These are phyloP conservation scores for Globisporangium ultimum DNA, from an alignment of 352 stramenopile genomes.

Conservation along the genomic window DNA sequence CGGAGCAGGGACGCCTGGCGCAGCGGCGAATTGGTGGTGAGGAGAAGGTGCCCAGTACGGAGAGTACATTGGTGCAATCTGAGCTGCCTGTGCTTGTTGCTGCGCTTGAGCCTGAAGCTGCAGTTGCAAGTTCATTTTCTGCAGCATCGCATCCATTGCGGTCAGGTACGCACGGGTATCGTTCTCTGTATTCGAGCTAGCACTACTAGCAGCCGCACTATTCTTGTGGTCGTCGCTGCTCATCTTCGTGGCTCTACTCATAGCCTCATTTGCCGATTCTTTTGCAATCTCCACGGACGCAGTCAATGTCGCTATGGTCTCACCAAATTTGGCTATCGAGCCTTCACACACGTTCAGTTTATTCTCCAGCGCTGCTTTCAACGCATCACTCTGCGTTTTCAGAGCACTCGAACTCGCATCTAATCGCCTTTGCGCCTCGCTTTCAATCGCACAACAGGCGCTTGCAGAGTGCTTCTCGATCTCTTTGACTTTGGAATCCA, in stretches of 20 bases:
- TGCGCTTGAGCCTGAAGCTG: slow-evolving; percentile 38
- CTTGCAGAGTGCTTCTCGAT: slow-evolving; percentile 25
- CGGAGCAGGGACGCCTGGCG: neutral
- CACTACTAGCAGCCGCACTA: neutral
- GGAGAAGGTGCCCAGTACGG: slow-evolving; percentile 12
- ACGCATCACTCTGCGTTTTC: slow-evolving; percentile 4
- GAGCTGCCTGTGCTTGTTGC: slow-evolving; percentile 25
- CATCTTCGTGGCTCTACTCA: neutral
- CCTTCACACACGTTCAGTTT: slow-evolving; percentile 7
- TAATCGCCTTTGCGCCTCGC: slow-evolving; percentile 9
- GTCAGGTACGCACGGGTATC: slow-evolving; percentile 32
- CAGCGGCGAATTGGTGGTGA: neutral
- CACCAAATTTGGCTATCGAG: neutral
- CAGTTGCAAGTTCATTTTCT: slow-evolving; percentile 69
- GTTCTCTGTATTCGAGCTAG: slow-evolving; percentile 11
- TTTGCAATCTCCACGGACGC: neutral
- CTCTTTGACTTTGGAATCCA: slow-evolving; percentile 33
- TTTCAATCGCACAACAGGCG: slow-evolving; percentile 7
- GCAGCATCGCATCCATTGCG: slow-evolving; percentile 50
- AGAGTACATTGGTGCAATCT: slow-evolving; percentile 10
- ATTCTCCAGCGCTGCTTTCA: neutral
- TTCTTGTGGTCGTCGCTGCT: neutral
- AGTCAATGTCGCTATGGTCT: neutral
- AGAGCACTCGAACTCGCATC: slow-evolving; percentile 7
- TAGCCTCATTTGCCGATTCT: neutral